Conservation (phyloP, 129 eudicot genomes). For the Ambrosia trifida region DNA sequence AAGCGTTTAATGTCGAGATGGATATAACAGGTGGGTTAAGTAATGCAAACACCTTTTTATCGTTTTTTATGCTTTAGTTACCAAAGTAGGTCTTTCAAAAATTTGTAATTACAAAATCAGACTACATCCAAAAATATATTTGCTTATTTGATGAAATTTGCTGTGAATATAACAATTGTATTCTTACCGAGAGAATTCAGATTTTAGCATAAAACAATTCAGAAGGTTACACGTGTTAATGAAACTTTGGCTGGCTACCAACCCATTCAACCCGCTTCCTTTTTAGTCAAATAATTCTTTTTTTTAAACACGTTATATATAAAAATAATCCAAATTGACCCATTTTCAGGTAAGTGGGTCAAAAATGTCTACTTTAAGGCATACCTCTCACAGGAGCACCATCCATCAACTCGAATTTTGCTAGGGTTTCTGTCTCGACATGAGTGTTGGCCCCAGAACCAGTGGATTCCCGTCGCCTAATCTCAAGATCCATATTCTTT, state of each 20-base stretch:
- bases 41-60: neutral
- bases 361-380: neutral
- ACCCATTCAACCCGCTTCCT: neutral
- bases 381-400: constrained; percentile 99
- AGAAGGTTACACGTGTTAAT: neutral
- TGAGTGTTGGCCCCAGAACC: constrained; percentile 98
- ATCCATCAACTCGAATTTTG: constrained; percentile 96
- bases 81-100: neutral
- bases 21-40: no score
- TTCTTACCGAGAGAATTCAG: neutral
- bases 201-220: neutral
- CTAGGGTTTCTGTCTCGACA: constrained; percentile 98
- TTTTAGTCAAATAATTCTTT: neutral
- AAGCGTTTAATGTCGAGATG: no score
- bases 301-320: neutral
- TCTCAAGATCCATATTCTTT: constrained; percentile 98
- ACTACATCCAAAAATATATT: neutral
- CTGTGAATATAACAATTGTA: neutral
- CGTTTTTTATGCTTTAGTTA: neutral
- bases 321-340: neutral
- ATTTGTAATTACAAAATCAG: neutral
- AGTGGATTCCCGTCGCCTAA: constrained; percentile 94
- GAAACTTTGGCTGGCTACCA: neutral
- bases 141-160: neutral
- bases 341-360: neutral